Evolutionary conservation across 2,329 filamentous ascomycete species (phyloP), one percentile per base, ranked within the genome.

Genomic region (Beauveria sp.): DNA sequence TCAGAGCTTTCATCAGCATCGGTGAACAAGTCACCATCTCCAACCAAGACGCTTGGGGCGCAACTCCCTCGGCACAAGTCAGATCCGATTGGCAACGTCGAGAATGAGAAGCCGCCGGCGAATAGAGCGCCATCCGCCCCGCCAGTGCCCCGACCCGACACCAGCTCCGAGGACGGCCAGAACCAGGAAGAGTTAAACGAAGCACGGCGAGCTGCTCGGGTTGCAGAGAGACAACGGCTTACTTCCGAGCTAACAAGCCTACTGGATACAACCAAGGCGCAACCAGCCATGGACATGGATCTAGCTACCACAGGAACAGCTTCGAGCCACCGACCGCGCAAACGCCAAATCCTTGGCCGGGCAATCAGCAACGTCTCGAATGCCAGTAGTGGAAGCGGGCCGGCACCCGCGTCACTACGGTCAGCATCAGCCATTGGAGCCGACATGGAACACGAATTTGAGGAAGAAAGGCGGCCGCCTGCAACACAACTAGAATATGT

Each of bases 361-460:
- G 84, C 82, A 3, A 71, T 81, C 30, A 85, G 82, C 72, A 86
- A 85, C 67, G 77, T 77, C 3, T 86, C 83, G 2, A 78, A 78
- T 1, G 74, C 75, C 5, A 83, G 81, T 58, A 79, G 73, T 58
- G 75, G 71, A 50, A 79, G 80, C 59, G 74, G 73, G 24, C 74
- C 75, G 0, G 71, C 70, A 18, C 66, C 73, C 12, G 66, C 68
- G 22, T 66, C 42, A 60, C 60, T 26, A 26, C 28, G 62, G 38
- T 57, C 58, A 3, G 52, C 57, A 4, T 61, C 65, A 7, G 60
- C 62, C 9, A 40, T 59, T 16, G 60, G 58, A n/a, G 56, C n/a
- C 14, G 50, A 58, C 22, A 51, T 54, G 45, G 68, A 69, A 9
- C 66, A 67, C n/a, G 67, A 64, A 34, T 66, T 66, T 14, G 64